Conservation (phyloP, 2,329 filamentous ascomycete genomes). For the Fusarium mundagurra region DNA sequence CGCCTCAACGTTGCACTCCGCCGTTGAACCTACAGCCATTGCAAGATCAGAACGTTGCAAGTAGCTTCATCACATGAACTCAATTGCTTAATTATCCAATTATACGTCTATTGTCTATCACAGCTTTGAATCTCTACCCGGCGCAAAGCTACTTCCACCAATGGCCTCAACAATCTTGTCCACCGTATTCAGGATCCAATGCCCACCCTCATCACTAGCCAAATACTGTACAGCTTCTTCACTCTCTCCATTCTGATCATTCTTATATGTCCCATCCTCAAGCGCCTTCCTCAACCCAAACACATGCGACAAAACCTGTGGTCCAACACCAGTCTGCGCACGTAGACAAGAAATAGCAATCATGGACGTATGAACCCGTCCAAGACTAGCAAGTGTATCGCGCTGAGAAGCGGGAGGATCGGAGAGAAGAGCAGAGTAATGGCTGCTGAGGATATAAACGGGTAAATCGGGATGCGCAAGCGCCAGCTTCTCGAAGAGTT, state of each 20-base stretch:
- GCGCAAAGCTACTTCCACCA: conserved; percentile 54
- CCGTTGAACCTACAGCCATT: neutral
- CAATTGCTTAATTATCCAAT: neutral
- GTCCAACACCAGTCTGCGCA: conserved; percentile 82
- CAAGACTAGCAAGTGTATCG: conserved; percentile 64
- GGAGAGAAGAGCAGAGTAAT: conserved; percentile 79
- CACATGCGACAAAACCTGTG: conserved; percentile 83
- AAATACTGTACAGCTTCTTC: conserved; percentile 53
- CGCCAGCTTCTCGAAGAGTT: conserved; percentile 76
- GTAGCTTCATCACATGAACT: neutral
- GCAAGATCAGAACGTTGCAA: neutral
- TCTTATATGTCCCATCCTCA: conserved; percentile 68
- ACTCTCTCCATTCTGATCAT: conserved; percentile 47
- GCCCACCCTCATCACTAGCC: conserved; percentile 57
- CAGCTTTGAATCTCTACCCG: conserved; percentile 35
- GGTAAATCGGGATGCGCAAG: conserved; percentile 84
- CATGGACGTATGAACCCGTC: conserved; percentile 76
- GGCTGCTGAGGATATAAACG: conserved; percentile 78
- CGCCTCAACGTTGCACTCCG: neutral
- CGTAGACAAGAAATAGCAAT: conserved; percentile 79
- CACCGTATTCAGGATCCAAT: conserved; percentile 58
- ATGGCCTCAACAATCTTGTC: conserved; percentile 58
- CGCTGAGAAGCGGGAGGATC: conserved; percentile 65
- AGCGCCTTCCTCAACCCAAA: conserved; percentile 82
- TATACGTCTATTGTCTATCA: neutral